These are phyloP conservation scores for Urochloa ruziziensis DNA, from an alignment of 176 grass and related monocot genomes.

Conservation along the genomic window DNA sequence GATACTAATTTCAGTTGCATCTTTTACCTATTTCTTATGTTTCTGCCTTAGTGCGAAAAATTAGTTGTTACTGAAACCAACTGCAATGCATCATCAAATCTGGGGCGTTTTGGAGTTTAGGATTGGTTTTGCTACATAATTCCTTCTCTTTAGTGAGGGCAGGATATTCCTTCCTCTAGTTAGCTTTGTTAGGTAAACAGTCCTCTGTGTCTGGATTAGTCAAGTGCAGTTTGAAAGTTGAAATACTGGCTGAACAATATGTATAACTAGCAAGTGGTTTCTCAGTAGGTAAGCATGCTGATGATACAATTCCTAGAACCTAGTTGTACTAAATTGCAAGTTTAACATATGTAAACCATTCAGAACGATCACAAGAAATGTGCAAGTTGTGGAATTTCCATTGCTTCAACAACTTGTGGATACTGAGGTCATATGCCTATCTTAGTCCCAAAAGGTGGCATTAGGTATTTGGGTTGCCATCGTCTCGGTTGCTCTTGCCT, in stretches of 20 bases:
- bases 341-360: constrained; percentile 2
- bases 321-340: neutral
- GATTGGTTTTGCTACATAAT: neutral
- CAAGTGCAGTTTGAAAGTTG: constrained; percentile 7
- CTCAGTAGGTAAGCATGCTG: neutral
- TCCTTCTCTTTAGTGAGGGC: neutral
- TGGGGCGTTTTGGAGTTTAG: neutral
- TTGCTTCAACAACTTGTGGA: constrained; percentile 21
- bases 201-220: neutral
- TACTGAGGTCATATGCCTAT: neutral
- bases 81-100: neutral
- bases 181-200: constrained; percentile 2
- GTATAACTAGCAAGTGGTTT: neutral
- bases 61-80: neutral
- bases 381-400: neutral
- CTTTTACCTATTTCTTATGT: neutral
- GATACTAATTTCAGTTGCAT: neutral
- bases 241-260: neutral
- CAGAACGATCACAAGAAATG: neutral
- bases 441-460: neutral
- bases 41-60: neutral
- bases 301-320: neutral
- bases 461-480: constrained; percentile 17
- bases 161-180: neutral
- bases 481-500: constrained; percentile 32